Conservation (phyloP, 129 eudicot genomes). For the Logfia minima region DNA sequence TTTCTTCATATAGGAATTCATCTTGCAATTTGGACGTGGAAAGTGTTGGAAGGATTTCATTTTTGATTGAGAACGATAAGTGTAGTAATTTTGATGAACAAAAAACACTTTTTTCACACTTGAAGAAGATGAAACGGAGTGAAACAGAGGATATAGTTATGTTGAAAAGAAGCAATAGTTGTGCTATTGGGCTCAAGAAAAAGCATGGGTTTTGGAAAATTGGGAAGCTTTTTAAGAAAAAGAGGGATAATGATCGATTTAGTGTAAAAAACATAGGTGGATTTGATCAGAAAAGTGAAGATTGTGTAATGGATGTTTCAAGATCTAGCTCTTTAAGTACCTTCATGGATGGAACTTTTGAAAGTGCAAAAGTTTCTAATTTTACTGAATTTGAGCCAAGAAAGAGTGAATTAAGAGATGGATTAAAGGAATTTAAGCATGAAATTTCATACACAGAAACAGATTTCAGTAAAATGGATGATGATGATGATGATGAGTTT, state of each 20-base stretch:
- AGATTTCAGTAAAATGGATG: constrained; percentile 57
- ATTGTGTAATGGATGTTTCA: constrained; percentile 51
- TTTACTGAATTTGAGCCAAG: constrained; percentile 52
- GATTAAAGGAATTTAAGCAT: constrained; percentile 29
- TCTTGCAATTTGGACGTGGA: constrained; percentile 62
- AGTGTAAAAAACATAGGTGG: constrained; percentile 32
- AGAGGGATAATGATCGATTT: constrained; percentile 35
- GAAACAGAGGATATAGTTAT: constrained; percentile 46
- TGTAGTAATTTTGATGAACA: constrained; percentile 5
- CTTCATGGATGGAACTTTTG: constrained; percentile 49
- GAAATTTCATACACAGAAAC: constrained; percentile 49
- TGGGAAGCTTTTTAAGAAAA: constrained; percentile 68
- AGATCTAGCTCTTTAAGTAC: constrained; percentile 82
- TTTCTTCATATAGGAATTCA: constrained; percentile 60
- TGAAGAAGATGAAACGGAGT: constrained; percentile 28
- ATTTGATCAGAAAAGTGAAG: constrained; percentile 39
- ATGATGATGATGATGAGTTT: constrained; percentile 58
- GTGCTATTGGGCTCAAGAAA: constrained; percentile 63
- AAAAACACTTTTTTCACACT: constrained; percentile 6
- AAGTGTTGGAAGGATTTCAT: constrained; percentile 69
- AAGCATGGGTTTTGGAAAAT: constrained; percentile 67
- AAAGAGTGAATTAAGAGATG: constrained; percentile 40
- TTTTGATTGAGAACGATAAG: constrained; percentile 76
- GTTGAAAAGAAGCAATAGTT: constrained; percentile 74
- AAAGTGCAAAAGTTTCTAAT: constrained; percentile 72